Conservation (phyloP, 2,329 filamentous ascomycete genomes). For the Diaporthe helianthi region DNA sequence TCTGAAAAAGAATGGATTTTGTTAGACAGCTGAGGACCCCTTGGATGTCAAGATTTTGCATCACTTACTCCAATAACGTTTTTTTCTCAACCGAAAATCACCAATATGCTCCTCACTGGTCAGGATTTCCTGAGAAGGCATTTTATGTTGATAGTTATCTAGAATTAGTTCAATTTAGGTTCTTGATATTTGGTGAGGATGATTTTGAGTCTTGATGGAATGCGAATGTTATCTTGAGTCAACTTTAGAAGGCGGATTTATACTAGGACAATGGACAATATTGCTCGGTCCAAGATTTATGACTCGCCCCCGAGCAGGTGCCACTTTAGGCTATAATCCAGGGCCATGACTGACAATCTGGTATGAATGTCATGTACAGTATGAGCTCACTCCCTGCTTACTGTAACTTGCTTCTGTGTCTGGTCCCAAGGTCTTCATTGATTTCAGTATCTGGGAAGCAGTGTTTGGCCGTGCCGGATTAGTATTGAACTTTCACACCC, state of each 20-base stretch:
- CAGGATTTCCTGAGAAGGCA: background rate
- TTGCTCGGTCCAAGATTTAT: background rate
- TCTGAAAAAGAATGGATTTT: background rate
- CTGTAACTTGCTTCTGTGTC: background rate
- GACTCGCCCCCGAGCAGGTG: no score
- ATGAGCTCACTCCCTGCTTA: background rate
- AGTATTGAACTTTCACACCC: no score
- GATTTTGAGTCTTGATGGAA: fast-evolving
- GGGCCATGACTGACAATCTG: background rate
- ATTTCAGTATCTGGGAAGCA: background rate
- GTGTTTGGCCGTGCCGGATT: background rate
- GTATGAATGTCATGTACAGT: background rate
- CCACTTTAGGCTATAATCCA: background rate
- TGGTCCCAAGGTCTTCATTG: background rate
- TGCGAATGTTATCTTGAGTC: background rate
- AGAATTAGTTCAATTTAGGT: background rate
- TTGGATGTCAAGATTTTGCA: no score
- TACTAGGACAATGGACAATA: background rate
- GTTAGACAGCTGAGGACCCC: background rate
- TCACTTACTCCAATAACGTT: background rate
- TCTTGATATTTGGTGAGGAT: no score
- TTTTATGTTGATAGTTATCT: background rate
- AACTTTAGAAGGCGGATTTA: background rate
- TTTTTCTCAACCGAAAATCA: background rate
- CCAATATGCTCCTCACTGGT: background rate